These are phyloP conservation scores for Cryptosporidium bovis DNA, from an alignment of 169 alveolate species.

Conservation along the genomic window DNA sequence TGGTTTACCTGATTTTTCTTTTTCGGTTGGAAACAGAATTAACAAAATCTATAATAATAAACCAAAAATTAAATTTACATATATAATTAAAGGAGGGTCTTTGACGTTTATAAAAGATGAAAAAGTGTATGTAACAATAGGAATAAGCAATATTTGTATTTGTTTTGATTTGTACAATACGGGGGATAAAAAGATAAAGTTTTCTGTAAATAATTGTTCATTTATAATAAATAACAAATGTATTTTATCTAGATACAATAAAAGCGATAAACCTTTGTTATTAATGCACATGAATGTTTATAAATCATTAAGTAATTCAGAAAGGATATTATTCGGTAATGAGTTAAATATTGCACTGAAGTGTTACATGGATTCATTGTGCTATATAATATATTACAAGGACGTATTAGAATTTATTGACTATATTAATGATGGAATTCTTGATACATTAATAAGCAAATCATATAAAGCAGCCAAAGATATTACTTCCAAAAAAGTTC, in stretches of 20 bases:
- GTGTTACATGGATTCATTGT: conserved; percentile 62
- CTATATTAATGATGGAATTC: conserved; percentile 59
- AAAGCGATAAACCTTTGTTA: conserved; percentile 10
- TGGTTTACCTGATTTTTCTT: conserved; percentile 60
- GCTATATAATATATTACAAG: conserved; percentile 43
- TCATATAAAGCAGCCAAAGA: conserved; percentile 64
- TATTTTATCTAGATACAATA: conserved; percentile 39
- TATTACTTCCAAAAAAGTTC: conserved; percentile 18
- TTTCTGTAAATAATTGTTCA: conserved; percentile 47
- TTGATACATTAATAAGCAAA: conserved; percentile 56
- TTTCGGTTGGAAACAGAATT: not conserved
- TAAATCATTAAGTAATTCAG: not conserved
- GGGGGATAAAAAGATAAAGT: conserved; percentile 41
- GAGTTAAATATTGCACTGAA: conserved; percentile 45
- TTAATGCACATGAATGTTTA: conserved; percentile 33
- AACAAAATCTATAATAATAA: not conserved
- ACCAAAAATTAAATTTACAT: conserved; percentile 24
- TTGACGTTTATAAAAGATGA: conserved; percentile 47
- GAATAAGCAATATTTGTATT: conserved; percentile 42
- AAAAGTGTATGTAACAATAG: conserved; percentile 30
- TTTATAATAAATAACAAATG: conserved; percentile 47
- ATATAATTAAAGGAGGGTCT: conserved; percentile 69
- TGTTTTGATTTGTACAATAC: conserved; percentile 46
- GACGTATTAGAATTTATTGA: conserved; percentile 66
- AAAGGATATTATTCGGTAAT: not conserved